These are phyloP conservation scores for Hanseniaspora singularis DNA, from an alignment of 805 yeast genomes.

Conservation along the genomic window DNA sequence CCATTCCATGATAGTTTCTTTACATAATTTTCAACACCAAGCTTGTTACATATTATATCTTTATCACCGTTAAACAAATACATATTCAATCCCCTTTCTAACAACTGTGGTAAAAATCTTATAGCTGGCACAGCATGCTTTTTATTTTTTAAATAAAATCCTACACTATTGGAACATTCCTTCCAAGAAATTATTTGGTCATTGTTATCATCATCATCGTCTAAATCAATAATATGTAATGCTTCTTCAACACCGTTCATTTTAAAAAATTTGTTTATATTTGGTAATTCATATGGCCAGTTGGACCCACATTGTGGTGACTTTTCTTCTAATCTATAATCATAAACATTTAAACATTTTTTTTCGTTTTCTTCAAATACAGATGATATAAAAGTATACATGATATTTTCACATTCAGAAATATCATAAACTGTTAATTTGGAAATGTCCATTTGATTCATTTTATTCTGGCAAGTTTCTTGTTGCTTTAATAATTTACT, in stretches of 20 bases:
- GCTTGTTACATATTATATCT: conserved; percentile 77
- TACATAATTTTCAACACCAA: conserved; percentile 62
- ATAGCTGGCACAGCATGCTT: conserved; percentile 47
- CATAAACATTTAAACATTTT: conserved; percentile 75
- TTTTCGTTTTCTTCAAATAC: conserved; percentile 28
- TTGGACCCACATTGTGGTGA: conserved; percentile 83
- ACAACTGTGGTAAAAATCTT: conserved; percentile 51
- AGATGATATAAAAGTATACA: conserved; percentile 24
- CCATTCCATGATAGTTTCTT: conserved; percentile 55
- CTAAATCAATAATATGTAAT: conserved; percentile 37
- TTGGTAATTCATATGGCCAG: conserved; percentile 67
- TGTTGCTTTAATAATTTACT: conserved; percentile 37
- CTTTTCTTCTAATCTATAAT: conserved; percentile 54
- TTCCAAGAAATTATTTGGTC: conserved; percentile 39
- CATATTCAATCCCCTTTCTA: conserved; percentile 45
- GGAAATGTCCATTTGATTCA: conserved; percentile 25
- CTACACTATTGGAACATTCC: conserved; percentile 64
- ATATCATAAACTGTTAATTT: conserved; percentile 26
- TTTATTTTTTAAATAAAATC: conserved; percentile 31
- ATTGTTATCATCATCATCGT: conserved; percentile 20
- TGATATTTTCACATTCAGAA: conserved; percentile 36
- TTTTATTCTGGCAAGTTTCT: conserved; percentile 47
- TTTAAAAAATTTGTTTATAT: conserved; percentile 44
- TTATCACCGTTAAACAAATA: conserved; percentile 75
- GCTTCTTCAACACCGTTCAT: conserved; percentile 37